Percentiles rank a stretch among this genome's conserved stretches.
Evolutionary conservation across 768 basidiomycete species (phyloP).

Genomic region (Pleurotus platypus): DNA sequence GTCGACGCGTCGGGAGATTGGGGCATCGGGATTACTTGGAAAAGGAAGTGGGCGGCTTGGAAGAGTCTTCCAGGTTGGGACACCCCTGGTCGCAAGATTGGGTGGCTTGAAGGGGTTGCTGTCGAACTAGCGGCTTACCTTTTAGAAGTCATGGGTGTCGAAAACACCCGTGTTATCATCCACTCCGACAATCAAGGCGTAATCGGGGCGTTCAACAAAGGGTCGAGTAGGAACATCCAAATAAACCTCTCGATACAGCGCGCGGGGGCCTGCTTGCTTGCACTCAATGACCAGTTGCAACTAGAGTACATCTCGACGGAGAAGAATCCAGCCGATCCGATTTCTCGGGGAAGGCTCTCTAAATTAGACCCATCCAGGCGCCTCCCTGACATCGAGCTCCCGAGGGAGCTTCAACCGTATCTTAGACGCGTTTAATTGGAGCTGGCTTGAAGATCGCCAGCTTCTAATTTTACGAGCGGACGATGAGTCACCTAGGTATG

Average conservation of each 20-base stretch:
- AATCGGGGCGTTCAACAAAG: constrained; percentile 22
- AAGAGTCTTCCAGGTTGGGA: constrained; percentile 12
- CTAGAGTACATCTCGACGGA: constrained; percentile 16
- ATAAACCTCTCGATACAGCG: constrained; percentile 19
- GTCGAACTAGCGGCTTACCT: constrained; percentile 19
- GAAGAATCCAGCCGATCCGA: constrained; percentile 14
- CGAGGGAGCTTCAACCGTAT: not conserved
- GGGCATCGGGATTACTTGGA: constrained; percentile 16
- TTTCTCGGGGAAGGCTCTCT: not conserved
- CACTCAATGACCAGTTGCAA: constrained; percentile 10
- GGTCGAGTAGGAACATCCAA: constrained; percentile 16
- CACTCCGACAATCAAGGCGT: constrained; percentile 25
- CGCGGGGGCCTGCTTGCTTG: not conserved
- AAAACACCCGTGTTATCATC: constrained; percentile 14
- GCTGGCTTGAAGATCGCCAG: too few relatives aligned
- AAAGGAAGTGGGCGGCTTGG: constrained; percentile 19
- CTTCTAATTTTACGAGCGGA: too few relatives aligned
- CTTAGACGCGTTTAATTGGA: not conserved
- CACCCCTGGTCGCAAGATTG: constrained; percentile 15
- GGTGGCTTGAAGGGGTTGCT: constrained; percentile 22
- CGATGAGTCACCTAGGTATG: too few relatives aligned
- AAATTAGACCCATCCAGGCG: not conserved
- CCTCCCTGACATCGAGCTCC: not conserved
- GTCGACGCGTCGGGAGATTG: constrained; percentile 18
- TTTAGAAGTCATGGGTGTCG: constrained; percentile 4